Evolutionary conservation across 768 basidiomycete genomes (phyloP).

Genomic region (Lyophyllum atratum): DNA sequence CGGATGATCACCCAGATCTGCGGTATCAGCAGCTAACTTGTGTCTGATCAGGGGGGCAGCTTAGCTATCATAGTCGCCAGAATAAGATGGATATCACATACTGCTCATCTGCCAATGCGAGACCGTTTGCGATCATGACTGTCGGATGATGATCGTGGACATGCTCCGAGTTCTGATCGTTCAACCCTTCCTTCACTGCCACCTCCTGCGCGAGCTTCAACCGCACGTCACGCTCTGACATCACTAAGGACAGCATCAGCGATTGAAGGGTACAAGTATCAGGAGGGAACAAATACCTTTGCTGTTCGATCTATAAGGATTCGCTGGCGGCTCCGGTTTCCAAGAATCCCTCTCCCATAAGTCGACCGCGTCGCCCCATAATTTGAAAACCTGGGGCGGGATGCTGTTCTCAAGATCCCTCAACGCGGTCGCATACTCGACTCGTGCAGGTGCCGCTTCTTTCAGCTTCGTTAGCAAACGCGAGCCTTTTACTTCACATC

Average conservation of each 20-base stretch:
- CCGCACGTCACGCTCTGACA: neutral
- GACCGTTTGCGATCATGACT: slow-evolving; percentile 4
- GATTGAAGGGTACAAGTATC: neutral
- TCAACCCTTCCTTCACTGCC: neutral
- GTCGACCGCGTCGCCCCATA: neutral
- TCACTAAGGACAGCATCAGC: neutral
- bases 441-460: neutral
- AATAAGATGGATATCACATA: neutral
- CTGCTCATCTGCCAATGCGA: slow-evolving; percentile 2
- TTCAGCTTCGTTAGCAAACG: neutral
- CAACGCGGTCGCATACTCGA: neutral
- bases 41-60: no score
- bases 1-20: no score
- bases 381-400: neutral
- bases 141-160: no score
- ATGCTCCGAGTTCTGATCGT: neutral
- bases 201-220: neutral
- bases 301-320: neutral
- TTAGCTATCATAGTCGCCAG: no score
- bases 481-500: neutral
- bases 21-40: no score
- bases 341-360: neutral
- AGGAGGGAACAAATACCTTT: neutral
- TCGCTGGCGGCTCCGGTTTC: neutral
- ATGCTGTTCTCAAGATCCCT: neutral